Base-by-base conservation (phyloP, 2,329 filamentous ascomycete species). In the Aspergillus chevalieri region DNA sequence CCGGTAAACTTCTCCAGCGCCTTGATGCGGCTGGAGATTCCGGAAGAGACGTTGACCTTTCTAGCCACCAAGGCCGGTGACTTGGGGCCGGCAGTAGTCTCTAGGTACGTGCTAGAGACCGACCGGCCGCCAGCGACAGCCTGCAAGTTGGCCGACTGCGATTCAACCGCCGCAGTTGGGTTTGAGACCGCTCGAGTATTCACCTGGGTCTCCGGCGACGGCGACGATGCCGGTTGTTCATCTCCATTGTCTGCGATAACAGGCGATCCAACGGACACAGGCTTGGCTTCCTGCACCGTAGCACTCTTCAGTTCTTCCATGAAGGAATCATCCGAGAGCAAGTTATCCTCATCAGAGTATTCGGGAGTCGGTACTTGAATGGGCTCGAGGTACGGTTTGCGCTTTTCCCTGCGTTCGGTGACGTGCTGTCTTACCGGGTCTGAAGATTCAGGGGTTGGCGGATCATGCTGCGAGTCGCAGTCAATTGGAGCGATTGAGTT, bases 1-100 rank as follows among this genome's bases (percentile, higher is more conserved):
- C 57, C 75, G 3, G 77, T 77, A 48, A 93, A 78, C 67, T 89
- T 91, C 65, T 95, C 88, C 47, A 98, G 76, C 6, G 91, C 90
- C 69, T 95, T 94, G 67, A 97, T 97, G 39, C 93, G 85, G 66
- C 92, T 89, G 3, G 92, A 94, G 52, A 98, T 96, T 58, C 89
- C 90, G 7, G 87, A 90, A 6, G 89, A 91, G 21, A 97, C 81
- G 61, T 88, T 93, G 56, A 85, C 78, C 66, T 91, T 94, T 65
- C 87, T 89, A 3, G 81, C 75, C 43, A 78, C 73, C 45, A 85
- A 63, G 12, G 79, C 69, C n/a, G 70, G 68, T 34, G 63, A 63
- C 24, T 64, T 52, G 14, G 68, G 62, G n/a, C 56, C 56, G 6
- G 10, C 10, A 30, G 59, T 58, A 26, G 48, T 58, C 12, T 67